Conservation (phyloP, 495 filamentous ascomycete species). For the Annulohypoxylon moriforme region DNA sequence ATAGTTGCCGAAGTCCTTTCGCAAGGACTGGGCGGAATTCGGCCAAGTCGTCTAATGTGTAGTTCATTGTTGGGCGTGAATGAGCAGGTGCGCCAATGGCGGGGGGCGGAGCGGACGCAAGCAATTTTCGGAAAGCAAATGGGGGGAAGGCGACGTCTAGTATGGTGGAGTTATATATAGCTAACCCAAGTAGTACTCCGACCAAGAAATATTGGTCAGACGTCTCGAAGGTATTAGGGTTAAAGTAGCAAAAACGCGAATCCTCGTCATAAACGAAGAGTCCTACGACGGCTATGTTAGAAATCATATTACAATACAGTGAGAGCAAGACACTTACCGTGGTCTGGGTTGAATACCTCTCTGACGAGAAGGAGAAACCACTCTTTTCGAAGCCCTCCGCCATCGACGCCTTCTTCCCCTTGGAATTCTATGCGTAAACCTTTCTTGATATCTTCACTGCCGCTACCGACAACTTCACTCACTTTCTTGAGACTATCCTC, state of each 20-base stretch:
- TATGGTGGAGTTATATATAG: constrained; percentile 97
- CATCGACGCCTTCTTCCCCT: constrained; percentile 93
- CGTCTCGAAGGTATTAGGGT: constrained; percentile 88
- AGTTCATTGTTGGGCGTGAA: constrained; percentile 71
- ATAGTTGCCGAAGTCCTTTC: constrained; percentile 75
- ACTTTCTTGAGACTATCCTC: constrained; percentile 90
- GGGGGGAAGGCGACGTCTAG: constrained; percentile 90
- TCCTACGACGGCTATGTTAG: constrained; percentile 58
- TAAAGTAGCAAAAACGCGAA: constrained; percentile 94
- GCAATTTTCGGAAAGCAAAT: constrained; percentile 90
- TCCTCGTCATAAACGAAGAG: constrained; percentile 97
- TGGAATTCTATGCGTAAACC: constrained; percentile 86
- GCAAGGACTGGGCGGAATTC: constrained; percentile 85
- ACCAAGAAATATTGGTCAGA: constrained; percentile 95
- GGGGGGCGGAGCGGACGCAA: constrained; percentile 74
- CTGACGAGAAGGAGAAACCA: constrained; percentile 94
- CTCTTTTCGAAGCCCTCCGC: constrained; percentile 91
- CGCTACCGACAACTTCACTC: constrained; percentile 85
- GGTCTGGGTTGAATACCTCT: constrained; percentile 91
- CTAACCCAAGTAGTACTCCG: constrained; percentile 86
- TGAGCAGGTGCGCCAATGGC: constrained; percentile 64
- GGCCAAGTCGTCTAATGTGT: constrained; percentile 84
- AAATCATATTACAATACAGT: background rate
- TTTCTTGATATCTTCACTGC: constrained; percentile 92
- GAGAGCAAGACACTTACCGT: constrained; percentile 70